Conservation (phyloP, 345 rosid genomes). For the Gossypium rotundifolium region DNA sequence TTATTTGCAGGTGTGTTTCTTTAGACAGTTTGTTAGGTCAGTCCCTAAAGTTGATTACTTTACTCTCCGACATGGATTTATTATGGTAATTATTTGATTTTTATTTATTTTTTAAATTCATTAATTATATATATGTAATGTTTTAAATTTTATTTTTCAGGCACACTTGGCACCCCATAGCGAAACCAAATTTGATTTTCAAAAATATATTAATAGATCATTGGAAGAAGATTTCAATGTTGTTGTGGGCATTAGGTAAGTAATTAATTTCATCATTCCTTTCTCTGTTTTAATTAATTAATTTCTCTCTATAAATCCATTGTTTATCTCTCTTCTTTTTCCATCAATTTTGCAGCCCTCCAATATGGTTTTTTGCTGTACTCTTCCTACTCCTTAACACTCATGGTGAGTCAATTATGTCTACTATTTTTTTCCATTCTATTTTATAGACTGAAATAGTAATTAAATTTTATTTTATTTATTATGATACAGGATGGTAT, state of each 20-base stretch:
- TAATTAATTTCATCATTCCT: neutral
- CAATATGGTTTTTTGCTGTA: constrained; percentile 77
- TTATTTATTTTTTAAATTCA: neutral
- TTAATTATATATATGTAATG: neutral
- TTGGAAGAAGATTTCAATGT: constrained; percentile 87
- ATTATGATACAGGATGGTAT: constrained; percentile 53
- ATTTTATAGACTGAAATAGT: neutral
- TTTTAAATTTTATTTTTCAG: constrained; percentile 24
- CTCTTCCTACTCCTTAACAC: constrained; percentile 63
- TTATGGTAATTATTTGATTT: constrained; percentile 39
- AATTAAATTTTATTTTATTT: neutral
- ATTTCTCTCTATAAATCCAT: neutral
- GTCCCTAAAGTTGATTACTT: constrained; percentile 86
- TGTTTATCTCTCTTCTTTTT: neutral
- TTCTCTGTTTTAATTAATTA: neutral
- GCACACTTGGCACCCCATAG: constrained; percentile 88
- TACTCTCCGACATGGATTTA: constrained; percentile 87
- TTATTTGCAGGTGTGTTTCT: constrained; percentile 63
- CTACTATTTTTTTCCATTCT: neutral
- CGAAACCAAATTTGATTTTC: constrained; percentile 57
- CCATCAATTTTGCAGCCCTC: constrained; percentile 47
- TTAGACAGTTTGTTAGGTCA: constrained; percentile 80
- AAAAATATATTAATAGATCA: constrained; percentile 76
- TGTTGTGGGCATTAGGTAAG: constrained; percentile 80
- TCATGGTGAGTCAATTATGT: constrained; percentile 43